These are phyloP conservation scores for Soucietia sequanensis DNA, from an alignment of 805 yeast species.

Conservation along the genomic window DNA sequence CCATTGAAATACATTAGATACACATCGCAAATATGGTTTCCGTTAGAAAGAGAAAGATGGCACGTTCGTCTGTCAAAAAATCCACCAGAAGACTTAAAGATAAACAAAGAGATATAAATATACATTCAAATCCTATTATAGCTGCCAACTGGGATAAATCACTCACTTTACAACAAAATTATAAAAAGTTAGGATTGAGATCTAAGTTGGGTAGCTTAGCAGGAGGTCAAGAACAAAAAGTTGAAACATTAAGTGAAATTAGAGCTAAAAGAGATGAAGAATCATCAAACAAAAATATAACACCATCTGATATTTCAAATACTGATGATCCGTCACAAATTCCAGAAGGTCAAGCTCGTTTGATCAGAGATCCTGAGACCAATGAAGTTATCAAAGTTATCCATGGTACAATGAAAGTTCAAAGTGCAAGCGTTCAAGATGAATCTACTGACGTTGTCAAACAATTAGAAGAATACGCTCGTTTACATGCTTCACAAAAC, in stretches of 20 bases:
- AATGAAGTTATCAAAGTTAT: conserved; percentile 67
- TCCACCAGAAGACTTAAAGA: conserved; percentile 71
- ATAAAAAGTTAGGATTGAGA: conserved; percentile 74
- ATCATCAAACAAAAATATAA: conserved; percentile 11
- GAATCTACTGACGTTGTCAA: conserved; percentile 57
- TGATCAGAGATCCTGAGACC: conserved; percentile 61
- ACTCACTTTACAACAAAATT: conserved; percentile 81
- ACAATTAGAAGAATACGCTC: conserved; percentile 57
- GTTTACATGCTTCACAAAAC: conserved; percentile 45
- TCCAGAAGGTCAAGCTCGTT: conserved; percentile 76
- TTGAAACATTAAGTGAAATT: conserved; percentile 37
- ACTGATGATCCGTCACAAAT: conserved; percentile 59
- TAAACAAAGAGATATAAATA: conserved; percentile 62
- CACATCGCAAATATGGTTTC: conserved; percentile 59
- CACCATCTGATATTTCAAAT: conserved; percentile 38
- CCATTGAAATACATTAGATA: too few species aligned
- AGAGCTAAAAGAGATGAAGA: conserved; percentile 28
- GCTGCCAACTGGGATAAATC: conserved; percentile 88
- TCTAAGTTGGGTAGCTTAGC: conserved; percentile 64
- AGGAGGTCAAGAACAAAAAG: conserved; percentile 75
- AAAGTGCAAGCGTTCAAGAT: conserved; percentile 19
- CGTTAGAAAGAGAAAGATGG: conserved; percentile 85
- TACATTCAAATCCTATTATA: conserved; percentile 74
- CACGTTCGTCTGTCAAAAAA: conserved; percentile 67
- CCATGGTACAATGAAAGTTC: conserved; percentile 61